Conservation (phyloP, 495 filamentous ascomycete species). For the Hypomontagnella submonticulosa region DNA sequence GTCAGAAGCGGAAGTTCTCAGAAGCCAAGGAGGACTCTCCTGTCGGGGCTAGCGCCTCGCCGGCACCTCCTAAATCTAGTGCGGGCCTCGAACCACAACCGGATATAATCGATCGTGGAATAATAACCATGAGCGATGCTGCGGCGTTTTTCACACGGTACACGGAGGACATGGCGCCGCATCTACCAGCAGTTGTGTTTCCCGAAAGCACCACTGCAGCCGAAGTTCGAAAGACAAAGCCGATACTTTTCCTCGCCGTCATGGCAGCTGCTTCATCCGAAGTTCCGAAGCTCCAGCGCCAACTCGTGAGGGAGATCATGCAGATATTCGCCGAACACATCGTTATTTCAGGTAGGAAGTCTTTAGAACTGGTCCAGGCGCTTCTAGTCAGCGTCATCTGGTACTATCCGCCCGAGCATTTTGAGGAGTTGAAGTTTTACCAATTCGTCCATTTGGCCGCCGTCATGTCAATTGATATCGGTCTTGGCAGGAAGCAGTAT, state of each 20-base stretch:
- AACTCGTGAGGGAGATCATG: conserved; percentile 76
- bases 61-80: conserved; percentile 13
- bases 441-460: conserved; percentile 86
- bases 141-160: conserved; percentile 75
- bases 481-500: conserved; percentile 71
- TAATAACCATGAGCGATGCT: conserved; percentile 73
- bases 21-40: conserved; percentile 42
- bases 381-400: conserved; percentile 76
- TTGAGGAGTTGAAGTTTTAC: conserved; percentile 91
- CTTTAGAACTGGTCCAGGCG: conserved; percentile 85
- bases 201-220: conserved; percentile 70
- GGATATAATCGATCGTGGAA: conserved; percentile 76
- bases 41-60: conserved; percentile 24
- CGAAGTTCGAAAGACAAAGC: conserved; percentile 75
- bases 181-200: conserved; percentile 85
- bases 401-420: conserved; percentile 85
- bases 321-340: conserved; percentile 77
- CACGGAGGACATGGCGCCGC: conserved; percentile 71
- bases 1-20: conserved; percentile 60
- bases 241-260: conserved; percentile 84
- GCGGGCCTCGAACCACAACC: conserved; percentile 49
- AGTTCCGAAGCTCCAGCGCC: conserved; percentile 66
- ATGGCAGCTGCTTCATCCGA: conserved; percentile 74
- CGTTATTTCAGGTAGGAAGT: conserved; percentile 81
- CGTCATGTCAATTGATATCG: conserved; percentile 87